Evolutionary conservation across 2,329 filamentous ascomycete genomes (phyloP), one percentile per base, ranked within the genome.

Genomic region (Exophiala mesophila): DNA sequence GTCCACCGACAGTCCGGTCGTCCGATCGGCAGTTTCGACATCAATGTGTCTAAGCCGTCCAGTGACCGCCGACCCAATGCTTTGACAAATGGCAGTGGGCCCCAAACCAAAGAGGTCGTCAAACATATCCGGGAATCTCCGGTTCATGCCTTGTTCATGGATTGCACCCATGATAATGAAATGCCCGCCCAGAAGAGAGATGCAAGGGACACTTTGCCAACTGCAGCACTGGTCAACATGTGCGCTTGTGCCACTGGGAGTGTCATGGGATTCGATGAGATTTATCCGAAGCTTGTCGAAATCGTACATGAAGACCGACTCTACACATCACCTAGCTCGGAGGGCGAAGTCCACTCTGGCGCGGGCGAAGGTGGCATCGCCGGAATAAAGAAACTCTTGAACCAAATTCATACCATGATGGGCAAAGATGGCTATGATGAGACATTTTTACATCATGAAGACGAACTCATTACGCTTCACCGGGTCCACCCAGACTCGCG

Each of bases 81-180:
- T 3, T 42, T 50, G 57, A 62, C 30, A 62, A 62, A 10, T 58
- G 47, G 45, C 13, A 40, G 21, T 30, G 40, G 39, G 17, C 50
- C 47, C 5, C 5, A 59, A 55, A 24, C 58, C 57, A 58, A 57
- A 57, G 83, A 90, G 56, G 77, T 85, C 13, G 74, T 95, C 53
- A 84, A 83, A 52, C 83, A 76, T 49, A 89, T 98, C 63, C 86
- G 87, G 53, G 82, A 85, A n/a, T 85, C 81, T 3, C 87, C 89
- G 3, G 84, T 97, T 0, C 89, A 95, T 53, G 92, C 90, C 1
- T 71, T 98, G 1, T 96, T 98, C 66, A 97, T 97, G 88, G 94
- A 98, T 62, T 98, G 94, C 65, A 98, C 94, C 0, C 92, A 98
- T 63, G 92, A 98, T 67, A 98, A 98, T 57, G 90, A 98, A 67